phyloP scores from a whole-genome alignment of 345 rosid genomes.

The Arabidopsis arenosa region DNA sequence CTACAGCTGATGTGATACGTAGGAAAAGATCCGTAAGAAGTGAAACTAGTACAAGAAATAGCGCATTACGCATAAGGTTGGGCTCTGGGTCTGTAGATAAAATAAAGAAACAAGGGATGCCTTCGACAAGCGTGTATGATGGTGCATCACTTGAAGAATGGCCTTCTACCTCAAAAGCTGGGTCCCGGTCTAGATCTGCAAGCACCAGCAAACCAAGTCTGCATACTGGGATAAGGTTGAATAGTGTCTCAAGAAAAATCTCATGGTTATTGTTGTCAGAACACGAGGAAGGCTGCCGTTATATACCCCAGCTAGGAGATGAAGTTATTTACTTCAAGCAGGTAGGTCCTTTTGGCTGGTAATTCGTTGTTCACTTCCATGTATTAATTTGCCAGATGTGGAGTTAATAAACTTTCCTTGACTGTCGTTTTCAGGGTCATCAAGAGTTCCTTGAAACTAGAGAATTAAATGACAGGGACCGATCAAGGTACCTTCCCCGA shows the following conservation, averaged over 20 bases:
- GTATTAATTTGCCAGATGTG: slow-evolving; percentile 20
- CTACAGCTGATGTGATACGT: slow-evolving; percentile 53
- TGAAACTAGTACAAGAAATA: slow-evolving; percentile 47
- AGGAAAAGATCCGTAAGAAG: slow-evolving; percentile 72
- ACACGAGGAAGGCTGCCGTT: slow-evolving; percentile 89
- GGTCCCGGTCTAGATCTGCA: slow-evolving; percentile 60
- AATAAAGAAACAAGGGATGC: slow-evolving; percentile 46
- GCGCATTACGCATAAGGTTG: slow-evolving; percentile 43
- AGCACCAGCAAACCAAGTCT: slow-evolving; percentile 47
- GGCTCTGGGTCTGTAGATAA: slow-evolving; percentile 52
- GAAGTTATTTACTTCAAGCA: slow-evolving; percentile 90
- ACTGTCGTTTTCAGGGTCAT: slow-evolving; percentile 79
- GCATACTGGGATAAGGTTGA: slow-evolving; percentile 48
- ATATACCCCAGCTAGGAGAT: slow-evolving; percentile 92
- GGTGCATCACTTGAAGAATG: slow-evolving; percentile 59
- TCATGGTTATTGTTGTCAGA: slow-evolving; percentile 89
- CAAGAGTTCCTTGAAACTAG: slow-evolving; percentile 59
- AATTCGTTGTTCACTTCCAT: slow-evolving; percentile 4
- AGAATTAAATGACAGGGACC: slow-evolving; percentile 56
- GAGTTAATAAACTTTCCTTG: slow-evolving; percentile 23
- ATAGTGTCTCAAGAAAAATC: slow-evolving; percentile 51
- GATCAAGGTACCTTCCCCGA: slow-evolving; percentile 65
- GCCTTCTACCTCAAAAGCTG: slow-evolving; percentile 64
- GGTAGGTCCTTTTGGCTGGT: slow-evolving; percentile 49
- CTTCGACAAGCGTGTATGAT: slow-evolving; percentile 45